phyloP scores from a whole-genome alignment of 2,329 filamentous ascomycete species.

The Thielaviopsis musarum region DNA sequence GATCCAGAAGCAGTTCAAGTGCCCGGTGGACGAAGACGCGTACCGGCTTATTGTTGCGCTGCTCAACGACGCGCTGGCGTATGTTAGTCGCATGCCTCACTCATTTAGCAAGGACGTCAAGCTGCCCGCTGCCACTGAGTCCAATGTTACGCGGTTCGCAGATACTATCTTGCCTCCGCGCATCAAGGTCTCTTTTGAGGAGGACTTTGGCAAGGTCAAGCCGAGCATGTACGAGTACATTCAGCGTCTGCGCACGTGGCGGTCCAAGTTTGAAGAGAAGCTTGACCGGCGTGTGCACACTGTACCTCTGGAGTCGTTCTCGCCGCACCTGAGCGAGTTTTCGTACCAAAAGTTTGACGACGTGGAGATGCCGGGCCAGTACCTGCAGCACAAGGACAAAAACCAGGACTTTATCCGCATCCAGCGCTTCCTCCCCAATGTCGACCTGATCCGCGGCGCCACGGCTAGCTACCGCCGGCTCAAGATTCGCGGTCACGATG shows the following conservation, averaged over 20 bases:
- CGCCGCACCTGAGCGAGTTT: conserved; percentile 88
- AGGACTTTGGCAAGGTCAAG: conserved; percentile 89
- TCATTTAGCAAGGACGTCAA: conserved; percentile 86
- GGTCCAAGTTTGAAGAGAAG: conserved; percentile 95
- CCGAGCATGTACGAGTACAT: conserved; percentile 99
- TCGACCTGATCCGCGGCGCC: conserved; percentile 81
- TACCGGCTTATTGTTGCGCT: conserved; percentile 95
- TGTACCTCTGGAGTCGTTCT: conserved; percentile 68
- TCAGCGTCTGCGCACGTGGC: conserved; percentile 86
- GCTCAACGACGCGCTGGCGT: conserved; percentile 85
- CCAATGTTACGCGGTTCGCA: conserved; percentile 90
- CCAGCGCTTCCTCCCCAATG: conserved; percentile 86
- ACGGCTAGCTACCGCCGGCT: conserved; percentile 83
- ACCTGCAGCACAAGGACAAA: conserved; percentile 94
- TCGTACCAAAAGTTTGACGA: conserved; percentile 97
- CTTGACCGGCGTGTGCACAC: conserved; percentile 66
- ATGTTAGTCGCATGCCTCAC: conserved; percentile 72
- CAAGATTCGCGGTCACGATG: conserved; percentile 93
- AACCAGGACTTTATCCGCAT: conserved; percentile 98
- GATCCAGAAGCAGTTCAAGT: conserved; percentile 98
- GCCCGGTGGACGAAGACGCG: conserved; percentile 92
- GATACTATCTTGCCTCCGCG: conserved; percentile 90
- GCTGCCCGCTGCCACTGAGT: conserved; percentile 75
- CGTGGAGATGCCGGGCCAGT: conserved; percentile 93
- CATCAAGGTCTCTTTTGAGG: conserved; percentile 90